These are phyloP conservation scores for Arachnopeziza araneosa DNA, from an alignment of 2,329 filamentous ascomycete species.

Conservation along the genomic window DNA sequence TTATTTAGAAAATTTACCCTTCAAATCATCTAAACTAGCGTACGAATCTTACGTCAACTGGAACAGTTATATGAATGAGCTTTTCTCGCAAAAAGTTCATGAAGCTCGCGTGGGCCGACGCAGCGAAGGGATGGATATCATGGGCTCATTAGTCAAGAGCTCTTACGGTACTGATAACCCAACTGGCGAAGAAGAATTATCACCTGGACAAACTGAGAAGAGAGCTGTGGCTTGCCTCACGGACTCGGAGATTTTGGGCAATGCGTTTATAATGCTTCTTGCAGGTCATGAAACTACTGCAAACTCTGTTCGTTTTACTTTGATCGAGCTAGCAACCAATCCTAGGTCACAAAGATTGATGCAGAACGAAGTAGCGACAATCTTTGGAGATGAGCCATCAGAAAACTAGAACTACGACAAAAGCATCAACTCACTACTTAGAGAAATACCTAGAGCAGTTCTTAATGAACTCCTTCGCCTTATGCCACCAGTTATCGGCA, in stretches of 20 bases:
- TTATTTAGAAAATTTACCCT: slow-evolving; percentile 34
- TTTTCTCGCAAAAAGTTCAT: slow-evolving; percentile 46
- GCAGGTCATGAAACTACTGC: slow-evolving; percentile 80
- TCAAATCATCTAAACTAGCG: slow-evolving; percentile 40
- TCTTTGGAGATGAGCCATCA: slow-evolving; percentile 54
- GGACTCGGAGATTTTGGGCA: slow-evolving; percentile 64
- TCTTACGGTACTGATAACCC: slow-evolving; percentile 28
- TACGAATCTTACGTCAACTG: slow-evolving; percentile 47
- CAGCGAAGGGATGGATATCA: slow-evolving; percentile 48
- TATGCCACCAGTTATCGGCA: slow-evolving; percentile 63
- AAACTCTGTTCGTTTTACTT: slow-evolving; percentile 65
- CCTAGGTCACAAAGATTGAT: slow-evolving; percentile 57
- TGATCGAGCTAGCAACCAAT: slow-evolving; percentile 63
- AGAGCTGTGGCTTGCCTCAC: slow-evolving; percentile 49
- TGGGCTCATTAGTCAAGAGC: slow-evolving; percentile 46
- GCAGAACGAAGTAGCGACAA: slow-evolving; percentile 62
- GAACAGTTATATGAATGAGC: slow-evolving; percentile 57
- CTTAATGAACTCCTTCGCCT: slow-evolving; percentile 74
- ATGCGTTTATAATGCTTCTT: slow-evolving; percentile 62
- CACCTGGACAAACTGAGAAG: slow-evolving; percentile 39
- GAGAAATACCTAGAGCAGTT: slow-evolving; percentile 65
- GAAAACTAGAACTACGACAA: slow-evolving; percentile 66
- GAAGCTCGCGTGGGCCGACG: slow-evolving; percentile 35
- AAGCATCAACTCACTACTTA: slow-evolving; percentile 59
- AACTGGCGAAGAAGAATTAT: slow-evolving; percentile 32